phyloP scores from a whole-genome alignment of 2,329 filamentous ascomycete species.

The Aspergillus caelatus region DNA sequence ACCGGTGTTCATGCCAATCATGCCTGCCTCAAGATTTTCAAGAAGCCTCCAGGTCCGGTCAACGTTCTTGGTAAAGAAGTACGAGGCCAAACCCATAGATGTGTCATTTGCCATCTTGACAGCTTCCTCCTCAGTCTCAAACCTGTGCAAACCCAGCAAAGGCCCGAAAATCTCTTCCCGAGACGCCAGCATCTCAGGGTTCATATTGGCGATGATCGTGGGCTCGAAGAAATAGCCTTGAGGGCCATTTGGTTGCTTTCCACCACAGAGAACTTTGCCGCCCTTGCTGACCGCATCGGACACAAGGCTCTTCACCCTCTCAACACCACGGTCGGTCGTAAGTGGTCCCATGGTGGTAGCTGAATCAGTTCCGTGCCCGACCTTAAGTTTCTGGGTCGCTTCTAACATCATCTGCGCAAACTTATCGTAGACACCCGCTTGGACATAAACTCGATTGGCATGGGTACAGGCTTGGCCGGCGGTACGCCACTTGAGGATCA shows the following conservation, averaged over 20 bases:
- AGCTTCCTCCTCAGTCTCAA: conserved; percentile 67
- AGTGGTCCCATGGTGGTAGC: conserved; percentile 63
- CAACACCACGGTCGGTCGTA: conserved; percentile 59
- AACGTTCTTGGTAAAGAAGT: conserved; percentile 69
- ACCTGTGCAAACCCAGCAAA: conserved; percentile 64
- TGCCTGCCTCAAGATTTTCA: conserved; percentile 69
- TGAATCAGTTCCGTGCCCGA: conserved; percentile 60
- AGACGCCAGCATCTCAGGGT: conserved; percentile 58
- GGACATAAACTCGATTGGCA: conserved; percentile 50
- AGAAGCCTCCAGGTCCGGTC: conserved; percentile 67
- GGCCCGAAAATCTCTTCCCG: conserved; percentile 69
- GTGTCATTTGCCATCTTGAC: conserved; percentile 63
- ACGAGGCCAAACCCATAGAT: conserved; percentile 67
- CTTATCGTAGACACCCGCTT: conserved; percentile 50
- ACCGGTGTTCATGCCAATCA: conserved; percentile 70
- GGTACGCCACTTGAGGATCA: conserved; percentile 47
- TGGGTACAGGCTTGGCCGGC: conserved; percentile 50
- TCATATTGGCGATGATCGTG: conserved; percentile 64
- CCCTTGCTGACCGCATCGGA: conserved; percentile 66
- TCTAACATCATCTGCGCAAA: conserved; percentile 59
- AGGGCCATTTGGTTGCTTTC: conserved; percentile 48
- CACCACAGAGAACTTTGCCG: conserved; percentile 65
- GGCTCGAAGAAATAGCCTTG: conserved; percentile 71
- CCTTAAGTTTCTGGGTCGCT: conserved; percentile 54
- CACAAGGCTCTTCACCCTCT: conserved; percentile 61